phyloP scores from a whole-genome alignment of 106 monocot genomes.

The Xerophyta viscosa region DNA sequence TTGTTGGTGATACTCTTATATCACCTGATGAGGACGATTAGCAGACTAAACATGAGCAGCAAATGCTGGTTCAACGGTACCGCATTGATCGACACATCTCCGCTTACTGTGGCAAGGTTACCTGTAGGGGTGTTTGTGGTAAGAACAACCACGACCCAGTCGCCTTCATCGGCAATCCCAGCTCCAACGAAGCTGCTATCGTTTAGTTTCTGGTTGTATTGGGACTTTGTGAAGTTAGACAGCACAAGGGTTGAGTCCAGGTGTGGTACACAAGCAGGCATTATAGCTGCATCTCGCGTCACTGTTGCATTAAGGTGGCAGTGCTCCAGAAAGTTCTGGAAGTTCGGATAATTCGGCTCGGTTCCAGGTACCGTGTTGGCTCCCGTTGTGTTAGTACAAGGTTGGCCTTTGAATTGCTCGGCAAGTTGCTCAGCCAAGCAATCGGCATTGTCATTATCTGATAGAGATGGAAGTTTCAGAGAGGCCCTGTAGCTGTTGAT shows the following conservation, averaged over 20 bases:
- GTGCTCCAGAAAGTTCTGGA: constrained; percentile 34
- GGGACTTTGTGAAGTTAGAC: constrained; percentile 83
- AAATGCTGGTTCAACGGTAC: constrained; percentile 7
- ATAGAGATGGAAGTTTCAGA: constrained; percentile 62
- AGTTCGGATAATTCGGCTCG: constrained; percentile 69
- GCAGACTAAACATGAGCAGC: constrained; percentile 21
- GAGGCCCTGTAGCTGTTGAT: constrained; percentile 74
- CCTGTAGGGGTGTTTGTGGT: constrained; percentile 57
- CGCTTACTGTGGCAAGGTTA: constrained; percentile 14
- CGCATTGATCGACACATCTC: constrained; percentile 2
- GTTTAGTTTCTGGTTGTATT: constrained; percentile 54
- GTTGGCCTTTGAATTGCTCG: constrained; percentile 50
- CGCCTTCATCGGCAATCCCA: constrained; percentile 64
- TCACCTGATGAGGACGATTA: constrained; percentile 17
- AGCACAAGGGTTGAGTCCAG: constrained; percentile 43
- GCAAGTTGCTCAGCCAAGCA: constrained; percentile 80
- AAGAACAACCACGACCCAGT: constrained; percentile 86
- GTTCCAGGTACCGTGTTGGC: constrained; percentile 67
- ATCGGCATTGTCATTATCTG: constrained; percentile 55
- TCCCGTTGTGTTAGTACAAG: constrained; percentile 76
- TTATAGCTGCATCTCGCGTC: constrained; percentile 47
- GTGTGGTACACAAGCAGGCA: constrained; percentile 76
- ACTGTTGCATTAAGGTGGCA: constrained; percentile 74
- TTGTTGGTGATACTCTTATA: too few relatives aligned
- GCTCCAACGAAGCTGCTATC: constrained; percentile 38